Percentiles rank a stretch among this genome's conserved stretches.
phyloP scores from a whole-genome alignment of 164 flowering plant species.

The Annona squamosa region DNA sequence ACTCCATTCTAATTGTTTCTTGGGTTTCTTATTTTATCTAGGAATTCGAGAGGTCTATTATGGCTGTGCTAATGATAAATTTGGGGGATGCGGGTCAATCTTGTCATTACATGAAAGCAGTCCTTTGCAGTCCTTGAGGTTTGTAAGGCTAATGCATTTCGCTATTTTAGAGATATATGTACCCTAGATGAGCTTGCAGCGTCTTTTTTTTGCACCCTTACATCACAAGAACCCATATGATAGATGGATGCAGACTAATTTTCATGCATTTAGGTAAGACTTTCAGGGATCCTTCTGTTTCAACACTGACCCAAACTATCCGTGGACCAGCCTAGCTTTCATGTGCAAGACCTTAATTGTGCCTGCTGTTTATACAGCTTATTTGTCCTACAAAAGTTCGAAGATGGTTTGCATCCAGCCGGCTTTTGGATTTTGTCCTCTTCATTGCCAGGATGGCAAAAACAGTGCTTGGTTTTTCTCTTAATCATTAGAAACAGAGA shows the following conservation, averaged over 20 bases:
- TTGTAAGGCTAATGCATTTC: background rate
- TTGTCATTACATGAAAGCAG: slow-evolving; percentile 56
- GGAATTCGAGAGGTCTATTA: slow-evolving; percentile 76
- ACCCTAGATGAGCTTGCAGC: background rate
- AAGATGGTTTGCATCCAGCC: too few species aligned
- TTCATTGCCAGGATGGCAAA: too few species aligned
- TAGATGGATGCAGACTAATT: too few species aligned
- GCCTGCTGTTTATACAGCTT: too few species aligned
- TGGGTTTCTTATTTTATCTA: slow-evolving; percentile 9
- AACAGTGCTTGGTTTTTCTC: background rate
- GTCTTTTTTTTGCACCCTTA: background rate
- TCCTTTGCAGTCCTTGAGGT: slow-evolving; percentile 31
- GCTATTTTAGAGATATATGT: background rate
- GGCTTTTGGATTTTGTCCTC: too few species aligned
- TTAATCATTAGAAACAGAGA: background rate
- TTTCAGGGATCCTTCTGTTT: background rate
- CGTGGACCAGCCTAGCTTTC: background rate
- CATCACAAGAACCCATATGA: too few species aligned
- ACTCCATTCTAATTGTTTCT: background rate
- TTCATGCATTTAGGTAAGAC: too few species aligned
- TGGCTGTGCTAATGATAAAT: slow-evolving; percentile 92
- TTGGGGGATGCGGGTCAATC: slow-evolving; percentile 96
- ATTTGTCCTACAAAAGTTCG: too few species aligned
- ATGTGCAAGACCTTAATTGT: too few species aligned
- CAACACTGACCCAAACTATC: background rate